Evolutionary conservation across 495 filamentous ascomycete species (phyloP), one percentile per base, ranked within the genome.

Genomic region (Penicillium coffeae): DNA sequence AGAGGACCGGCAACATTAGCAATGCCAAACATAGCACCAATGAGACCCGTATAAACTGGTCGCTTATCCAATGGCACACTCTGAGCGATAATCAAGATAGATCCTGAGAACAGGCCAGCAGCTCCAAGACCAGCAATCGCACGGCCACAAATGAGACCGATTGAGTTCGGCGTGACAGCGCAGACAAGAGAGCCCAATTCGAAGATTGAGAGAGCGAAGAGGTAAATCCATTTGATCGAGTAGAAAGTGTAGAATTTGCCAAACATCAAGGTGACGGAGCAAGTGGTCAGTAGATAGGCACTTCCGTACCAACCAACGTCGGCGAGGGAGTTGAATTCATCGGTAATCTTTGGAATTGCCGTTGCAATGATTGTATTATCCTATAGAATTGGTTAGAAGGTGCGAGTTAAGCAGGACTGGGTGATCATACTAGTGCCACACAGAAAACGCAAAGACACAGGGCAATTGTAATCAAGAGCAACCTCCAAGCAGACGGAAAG

Each of bases 121-220:
- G 79, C 77, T 15, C 90, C 91, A n/a, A 95, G 51, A 18, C 91
- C 91, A 16, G 90, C 87, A 38, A 96, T 73, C 10, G 91, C 90
- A 21, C 92, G 83, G 9, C 92, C 91, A 47, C 92, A 64, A 52
- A 96, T 95, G 22, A 96, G 73, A 3, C 81, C 80, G 0, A 81
- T 70, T 1, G 87, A 91, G 44, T 68, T 87, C 1, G 88, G 86
- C 1, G 91, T 86, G 1, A 82, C 78, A 20, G 80, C 91, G 63
- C 90, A 95, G 51, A 96, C 69, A 33, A 90, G 66, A n/a, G 82
- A 88, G n/a, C 92, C 91, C 10, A 94, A 38, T 56, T 95, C 90
- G 65, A 96, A 96, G 54, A 95, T 65, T 35, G 65, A 65, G 48
- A 95, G 83, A 36, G 87, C 86, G 13, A 58, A 50, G 8, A 95